Conservation (phyloP, 2,329 filamentous ascomycete genomes). For the Immersiporthe knoxdaviesiana region DNA sequence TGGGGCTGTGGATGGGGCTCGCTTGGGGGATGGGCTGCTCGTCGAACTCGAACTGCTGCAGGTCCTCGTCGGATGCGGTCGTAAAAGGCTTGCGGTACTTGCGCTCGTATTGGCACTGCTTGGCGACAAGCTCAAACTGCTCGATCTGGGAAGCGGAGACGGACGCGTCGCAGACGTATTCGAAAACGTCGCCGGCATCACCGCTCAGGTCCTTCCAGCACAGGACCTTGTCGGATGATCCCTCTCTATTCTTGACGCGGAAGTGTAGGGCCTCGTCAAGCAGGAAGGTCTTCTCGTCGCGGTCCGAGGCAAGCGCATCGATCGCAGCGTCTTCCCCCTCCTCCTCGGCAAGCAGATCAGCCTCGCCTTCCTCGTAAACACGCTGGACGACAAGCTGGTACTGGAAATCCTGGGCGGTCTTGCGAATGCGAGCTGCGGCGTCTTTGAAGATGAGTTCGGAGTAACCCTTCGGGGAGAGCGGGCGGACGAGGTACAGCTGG, state of each 20-base stretch:
- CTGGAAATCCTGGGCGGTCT: slow-evolving; percentile 92
- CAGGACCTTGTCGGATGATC: slow-evolving; percentile 76
- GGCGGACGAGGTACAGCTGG: slow-evolving; percentile 95
- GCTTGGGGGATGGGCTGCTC: slow-evolving; percentile 67
- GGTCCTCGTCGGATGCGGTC: slow-evolving; percentile 78
- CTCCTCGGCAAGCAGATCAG: slow-evolving; percentile 86
- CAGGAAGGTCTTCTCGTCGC: slow-evolving; percentile 96
- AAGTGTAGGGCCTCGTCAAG: slow-evolving; percentile 93
- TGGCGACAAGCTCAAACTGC: slow-evolving; percentile 79
- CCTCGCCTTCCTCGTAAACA: slow-evolving; percentile 96
- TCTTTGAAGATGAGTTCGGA: slow-evolving; percentile 99
- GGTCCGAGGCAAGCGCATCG: slow-evolving; percentile 75
- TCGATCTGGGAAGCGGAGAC: slow-evolving; percentile 72
- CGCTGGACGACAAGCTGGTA: slow-evolving; percentile 97
- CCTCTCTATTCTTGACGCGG: slow-evolving; percentile 78
- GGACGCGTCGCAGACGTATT: slow-evolving; percentile 89
- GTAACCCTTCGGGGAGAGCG: slow-evolving; percentile 93
- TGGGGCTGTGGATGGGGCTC: slow-evolving; percentile 64
- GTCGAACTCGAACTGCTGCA: slow-evolving; percentile 80
- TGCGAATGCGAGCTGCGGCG: slow-evolving; percentile 86
- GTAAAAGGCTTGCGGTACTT: slow-evolving; percentile 84
- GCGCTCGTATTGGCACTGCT: slow-evolving; percentile 96
- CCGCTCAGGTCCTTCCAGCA: slow-evolving; percentile 96
- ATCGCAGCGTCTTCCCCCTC: slow-evolving; percentile 79
- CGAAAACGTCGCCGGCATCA: slow-evolving; percentile 92